Evolutionary conservation across 768 basidiomycete genomes (phyloP).

Genomic region (Tricholoma matsutake): DNA sequence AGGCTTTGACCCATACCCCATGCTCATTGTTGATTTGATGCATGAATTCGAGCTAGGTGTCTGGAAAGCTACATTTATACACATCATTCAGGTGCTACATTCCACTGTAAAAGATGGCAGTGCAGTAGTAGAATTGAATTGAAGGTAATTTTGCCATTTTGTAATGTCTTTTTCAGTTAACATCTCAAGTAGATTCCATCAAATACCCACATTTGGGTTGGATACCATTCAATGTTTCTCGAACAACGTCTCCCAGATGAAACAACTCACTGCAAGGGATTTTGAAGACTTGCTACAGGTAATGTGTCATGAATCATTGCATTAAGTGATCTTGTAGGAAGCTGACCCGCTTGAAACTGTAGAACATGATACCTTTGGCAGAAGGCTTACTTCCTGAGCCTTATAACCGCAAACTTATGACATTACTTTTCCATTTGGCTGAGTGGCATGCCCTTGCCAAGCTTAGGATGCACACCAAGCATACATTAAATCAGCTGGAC

Average conservation of each 20-base stretch:
- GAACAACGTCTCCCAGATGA: conserved; percentile 19
- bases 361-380: conserved; percentile 12
- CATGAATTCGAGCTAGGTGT: conserved; percentile 41
- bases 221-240: conserved; percentile 18
- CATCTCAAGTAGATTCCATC: neutral
- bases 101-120: conserved; percentile 18
- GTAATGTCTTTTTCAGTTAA: no score
- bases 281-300: conserved; percentile 21
- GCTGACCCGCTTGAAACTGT: conserved; percentile 16
- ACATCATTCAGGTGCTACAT: conserved; percentile 34
- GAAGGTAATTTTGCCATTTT: conserved; percentile 15
- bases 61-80: conserved; percentile 35
- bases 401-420: no score
- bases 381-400: conserved; percentile 33
- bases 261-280: conserved; percentile 21
- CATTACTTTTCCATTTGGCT: conserved; percentile 28
- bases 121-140: conserved; percentile 27
- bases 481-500: neutral
- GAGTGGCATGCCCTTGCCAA: conserved; percentile 32
- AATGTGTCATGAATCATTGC: neutral
- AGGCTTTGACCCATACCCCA: conserved; percentile 22
- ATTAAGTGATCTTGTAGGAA: neutral
- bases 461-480: neutral
- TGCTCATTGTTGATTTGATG: conserved; percentile 33
- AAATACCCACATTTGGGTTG: neutral